These are phyloP conservation scores for Kazachstania kunashirensis DNA, from an alignment of 805 yeast species.

Conservation along the genomic window DNA sequence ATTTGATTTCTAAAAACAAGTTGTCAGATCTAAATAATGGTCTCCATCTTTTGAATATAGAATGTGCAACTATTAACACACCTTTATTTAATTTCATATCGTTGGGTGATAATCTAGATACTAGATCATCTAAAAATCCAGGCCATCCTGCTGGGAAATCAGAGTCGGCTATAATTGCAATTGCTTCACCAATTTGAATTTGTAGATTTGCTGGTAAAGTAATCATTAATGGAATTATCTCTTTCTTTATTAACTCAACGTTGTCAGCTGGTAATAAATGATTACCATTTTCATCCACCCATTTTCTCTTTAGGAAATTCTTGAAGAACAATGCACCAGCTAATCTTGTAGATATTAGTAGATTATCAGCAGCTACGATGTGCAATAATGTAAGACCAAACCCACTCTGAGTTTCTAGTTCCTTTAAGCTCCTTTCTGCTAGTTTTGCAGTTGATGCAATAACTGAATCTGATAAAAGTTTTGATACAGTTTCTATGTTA, in stretches of 20 bases:
- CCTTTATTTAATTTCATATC: constrained; percentile 74
- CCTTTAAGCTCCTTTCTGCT: constrained; percentile 56
- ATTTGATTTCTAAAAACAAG: constrained; percentile 73
- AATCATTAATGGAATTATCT: constrained; percentile 82
- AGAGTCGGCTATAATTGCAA: constrained; percentile 85
- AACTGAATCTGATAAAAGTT: constrained; percentile 52
- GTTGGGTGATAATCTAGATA: constrained; percentile 49
- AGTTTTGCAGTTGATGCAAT: constrained; percentile 52
- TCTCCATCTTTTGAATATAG: constrained; percentile 94
- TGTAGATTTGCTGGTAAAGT: constrained; percentile 69
- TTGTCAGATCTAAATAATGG: constrained; percentile 88
- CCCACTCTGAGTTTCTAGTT: constrained; percentile 57
- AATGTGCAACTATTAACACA: constrained; percentile 84
- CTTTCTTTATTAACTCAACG: constrained; percentile 57
- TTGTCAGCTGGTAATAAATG: constrained; percentile 54
- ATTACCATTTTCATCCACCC: constrained; percentile 86
- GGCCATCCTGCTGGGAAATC: constrained; percentile 94
- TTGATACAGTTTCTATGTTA: constrained; percentile 44
- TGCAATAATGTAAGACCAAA: constrained; percentile 69
- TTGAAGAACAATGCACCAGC: constrained; percentile 90
- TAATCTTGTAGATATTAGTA: constrained; percentile 51
- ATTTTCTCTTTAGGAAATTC: constrained; percentile 70
- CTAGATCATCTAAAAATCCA: constrained; percentile 61
- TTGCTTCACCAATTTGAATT: constrained; percentile 90
- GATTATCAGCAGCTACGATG: constrained; percentile 55